Conservation (phyloP, 345 rosid species). For the Hibiscus syriacus region DNA sequence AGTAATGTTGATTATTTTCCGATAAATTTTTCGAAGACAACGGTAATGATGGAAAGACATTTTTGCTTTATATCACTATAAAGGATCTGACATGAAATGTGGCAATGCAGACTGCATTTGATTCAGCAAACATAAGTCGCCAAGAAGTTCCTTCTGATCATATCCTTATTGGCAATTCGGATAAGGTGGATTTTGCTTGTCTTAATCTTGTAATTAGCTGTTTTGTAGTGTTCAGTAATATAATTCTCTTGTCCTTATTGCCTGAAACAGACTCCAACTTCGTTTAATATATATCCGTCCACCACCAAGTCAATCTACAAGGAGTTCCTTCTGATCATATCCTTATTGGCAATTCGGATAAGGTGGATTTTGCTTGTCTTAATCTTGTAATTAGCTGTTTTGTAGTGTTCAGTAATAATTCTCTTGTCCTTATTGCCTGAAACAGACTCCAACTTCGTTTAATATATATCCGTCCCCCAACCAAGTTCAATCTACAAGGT, state of each 20-base stretch:
- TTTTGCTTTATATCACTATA: not conserved
- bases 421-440: not conserved
- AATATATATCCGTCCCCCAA: slow-evolving; percentile 15
- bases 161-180: slow-evolving; percentile 13
- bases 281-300: slow-evolving; percentile 18
- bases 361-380: slow-evolving; percentile 17
- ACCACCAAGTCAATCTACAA: no score
- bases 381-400: not conserved
- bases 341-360: slow-evolving; percentile 16
- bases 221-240: not conserved
- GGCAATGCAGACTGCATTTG: slow-evolving; percentile 23
- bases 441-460: slow-evolving; percentile 20
- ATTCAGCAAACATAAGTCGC: slow-evolving; percentile 23
- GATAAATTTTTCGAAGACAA: not conserved
- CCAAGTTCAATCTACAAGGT: slow-evolving; percentile 24
- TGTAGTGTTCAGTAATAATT: not conserved
- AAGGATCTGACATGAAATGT: slow-evolving; percentile 4
- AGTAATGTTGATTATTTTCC: not conserved
- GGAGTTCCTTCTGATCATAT: slow-evolving; percentile 16
- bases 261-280: slow-evolving; percentile 17
- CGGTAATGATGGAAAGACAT: not conserved
- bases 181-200: slow-evolving; percentile 22
- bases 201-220: not conserved
- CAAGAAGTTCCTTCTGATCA: slow-evolving; percentile 17
- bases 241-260: not conserved